These are phyloP conservation scores for Penicillium salamii DNA, from an alignment of 495 filamentous ascomycete genomes.

Conservation along the genomic window DNA sequence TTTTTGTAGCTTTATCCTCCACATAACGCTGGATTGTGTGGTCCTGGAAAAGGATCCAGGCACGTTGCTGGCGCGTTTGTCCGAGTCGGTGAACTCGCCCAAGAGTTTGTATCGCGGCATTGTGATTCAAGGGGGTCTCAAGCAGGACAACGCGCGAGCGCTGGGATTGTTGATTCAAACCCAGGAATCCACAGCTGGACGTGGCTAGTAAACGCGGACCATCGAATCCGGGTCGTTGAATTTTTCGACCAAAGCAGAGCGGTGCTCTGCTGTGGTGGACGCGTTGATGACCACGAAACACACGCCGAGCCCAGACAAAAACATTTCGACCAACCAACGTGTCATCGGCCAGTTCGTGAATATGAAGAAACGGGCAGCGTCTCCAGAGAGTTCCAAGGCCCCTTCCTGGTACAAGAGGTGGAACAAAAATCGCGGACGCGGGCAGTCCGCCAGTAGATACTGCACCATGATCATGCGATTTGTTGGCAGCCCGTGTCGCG, in stretches of 20 bases:
- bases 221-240: neutral
- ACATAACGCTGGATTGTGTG: slow-evolving; percentile 12
- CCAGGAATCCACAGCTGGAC: neutral
- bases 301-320: neutral
- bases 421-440: neutral
- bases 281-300: slow-evolving; percentile 1
- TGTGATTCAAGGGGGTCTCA: slow-evolving; percentile 2
- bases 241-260: neutral
- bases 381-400: neutral
- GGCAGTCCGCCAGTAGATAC: too few relatives aligned
- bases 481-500: too few relatives aligned
- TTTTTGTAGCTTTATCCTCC: neutral
- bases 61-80: slow-evolving; percentile 5
- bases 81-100: slow-evolving; percentile 9
- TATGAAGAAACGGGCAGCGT: neutral
- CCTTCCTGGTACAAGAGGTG: neutral
- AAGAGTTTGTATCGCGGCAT: slow-evolving; percentile 1
- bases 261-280: neutral
- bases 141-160: slow-evolving; percentile 3
- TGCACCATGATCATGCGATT: too few relatives aligned
- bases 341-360: slow-evolving; percentile 2
- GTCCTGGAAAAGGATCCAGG: slow-evolving; percentile 13
- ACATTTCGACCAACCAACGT: slow-evolving; percentile 6
- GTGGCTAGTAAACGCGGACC: slow-evolving; percentile 5
- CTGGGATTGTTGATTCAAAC: slow-evolving; percentile 1